A percentile compares a stretch with the other conserved stretches of the same genome.
Evolutionary conservation across 208 protist species (phyloP).

Genomic region (Naegleria lovaniensis): DNA sequence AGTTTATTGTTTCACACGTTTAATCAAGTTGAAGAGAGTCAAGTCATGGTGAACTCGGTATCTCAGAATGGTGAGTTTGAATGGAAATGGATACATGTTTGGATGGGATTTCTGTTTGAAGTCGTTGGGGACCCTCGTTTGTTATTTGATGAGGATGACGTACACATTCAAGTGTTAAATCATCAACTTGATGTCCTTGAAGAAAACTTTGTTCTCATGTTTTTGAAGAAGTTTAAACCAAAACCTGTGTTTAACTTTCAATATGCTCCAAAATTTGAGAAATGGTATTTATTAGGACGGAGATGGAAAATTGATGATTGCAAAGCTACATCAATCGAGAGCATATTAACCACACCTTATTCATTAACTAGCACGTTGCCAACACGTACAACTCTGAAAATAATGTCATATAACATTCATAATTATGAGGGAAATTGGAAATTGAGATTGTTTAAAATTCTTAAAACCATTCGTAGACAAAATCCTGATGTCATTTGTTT

Average conservation of each 20-base stretch:
- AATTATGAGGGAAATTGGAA: constrained; percentile 8
- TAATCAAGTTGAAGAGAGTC: background rate
- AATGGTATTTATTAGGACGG: background rate
- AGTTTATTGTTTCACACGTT: background rate
- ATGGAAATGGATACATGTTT: background rate
- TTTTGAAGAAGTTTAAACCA: too few species aligned
- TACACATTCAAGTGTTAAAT: background rate
- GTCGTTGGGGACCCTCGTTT: background rate
- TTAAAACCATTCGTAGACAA: background rate
- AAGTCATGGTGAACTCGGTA: background rate
- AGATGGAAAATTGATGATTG: background rate
- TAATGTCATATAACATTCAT: constrained; percentile 11
- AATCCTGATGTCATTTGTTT: constrained; percentile 12
- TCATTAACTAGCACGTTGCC: background rate
- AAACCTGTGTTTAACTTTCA: background rate
- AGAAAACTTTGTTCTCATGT: too few species aligned
- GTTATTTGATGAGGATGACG: background rate
- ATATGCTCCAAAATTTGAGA: background rate
- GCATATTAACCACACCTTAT: too few species aligned
- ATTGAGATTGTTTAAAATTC: background rate
- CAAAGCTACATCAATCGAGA: background rate
- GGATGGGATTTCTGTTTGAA: background rate
- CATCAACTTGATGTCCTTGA: background rate
- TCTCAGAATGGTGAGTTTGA: background rate
- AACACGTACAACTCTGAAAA: background rate